Evolutionary conservation across 129 eudicot genomes (phyloP), one percentile per base, ranked within the genome.

Genomic region (Heracleum sosnowskyi): DNA sequence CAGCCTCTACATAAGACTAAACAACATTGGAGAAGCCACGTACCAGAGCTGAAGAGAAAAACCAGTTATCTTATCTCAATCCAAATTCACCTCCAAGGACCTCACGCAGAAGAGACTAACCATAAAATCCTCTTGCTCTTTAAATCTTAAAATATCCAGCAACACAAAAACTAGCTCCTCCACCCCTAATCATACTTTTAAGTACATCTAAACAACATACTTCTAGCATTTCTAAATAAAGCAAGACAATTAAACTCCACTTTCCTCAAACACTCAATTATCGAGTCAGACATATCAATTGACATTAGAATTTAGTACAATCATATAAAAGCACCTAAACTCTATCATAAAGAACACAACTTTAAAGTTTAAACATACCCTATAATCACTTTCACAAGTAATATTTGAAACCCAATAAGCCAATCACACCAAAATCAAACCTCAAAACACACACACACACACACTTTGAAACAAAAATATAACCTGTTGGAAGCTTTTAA

Each of bases 401-500:
- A 28, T 28, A 26, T 28, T 28, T 22, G 63, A 53, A 20, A 53
- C 29, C 28, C 2, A 63, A 63, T 11, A n/a, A 11, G 34, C 69
- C 69, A 28, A 63, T 63, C 1, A n/a, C 6, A 29, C 18, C 3
- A 53, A 22, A 64, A 64, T 1, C 2, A 29, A 15, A 64, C 11
- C 28, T 22, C 28, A 33, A 16, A 10, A 29, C 26, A 45, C 20
- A 75, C 37, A 63, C 36, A 46, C 7, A 75, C 20, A 22, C 33
- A 28, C 37, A n/a, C 64, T 31, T 5, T 11, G 46, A 45, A 31
- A 5, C 26, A 12, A 45, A 2, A 20, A 11, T 33, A 11, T 24
- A 24, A 72, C 98, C 98, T 93, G 96, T 63, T 93, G 98, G 80
- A 93, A 93, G 89, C 98, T 88, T 86, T 93, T 93, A 76, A 93